Conservation (phyloP, 1,139 yeast species). For the Chernovozyma aurita region DNA sequence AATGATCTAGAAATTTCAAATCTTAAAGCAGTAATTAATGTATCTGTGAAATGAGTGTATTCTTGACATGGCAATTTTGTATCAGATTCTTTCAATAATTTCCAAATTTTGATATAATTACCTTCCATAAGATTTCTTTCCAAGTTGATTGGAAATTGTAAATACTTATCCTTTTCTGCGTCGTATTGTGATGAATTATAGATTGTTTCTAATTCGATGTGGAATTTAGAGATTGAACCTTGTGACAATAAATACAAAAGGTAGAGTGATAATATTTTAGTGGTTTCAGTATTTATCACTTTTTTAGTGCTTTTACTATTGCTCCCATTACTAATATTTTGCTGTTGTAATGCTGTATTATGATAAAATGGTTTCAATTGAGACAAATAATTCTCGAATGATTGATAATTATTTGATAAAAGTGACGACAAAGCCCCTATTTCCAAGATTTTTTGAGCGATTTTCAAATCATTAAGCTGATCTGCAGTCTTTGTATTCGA, state of each 20-base stretch:
- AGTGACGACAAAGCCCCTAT: conserved; percentile 81
- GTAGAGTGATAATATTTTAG: conserved; percentile 74
- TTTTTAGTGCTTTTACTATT: conserved; percentile 51
- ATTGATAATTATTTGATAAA: conserved; percentile 55
- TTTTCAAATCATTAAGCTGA: conserved; percentile 62
- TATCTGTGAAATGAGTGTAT: conserved; percentile 54
- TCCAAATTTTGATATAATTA: conserved; percentile 89
- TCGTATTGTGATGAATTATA: conserved; percentile 45
- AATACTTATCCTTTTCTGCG: conserved; percentile 46
- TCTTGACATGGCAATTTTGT: conserved; percentile 52
- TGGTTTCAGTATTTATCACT: conserved; percentile 43
- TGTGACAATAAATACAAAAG: conserved; percentile 72
- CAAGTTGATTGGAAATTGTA: conserved; percentile 80
- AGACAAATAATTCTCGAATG: conserved; percentile 67
- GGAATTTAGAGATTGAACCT: conserved; percentile 84
- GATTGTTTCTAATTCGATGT: conserved; percentile 78
- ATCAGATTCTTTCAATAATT: conserved; percentile 54
- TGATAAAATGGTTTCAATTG: conserved; percentile 76
- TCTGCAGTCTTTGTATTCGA: conserved; percentile 33
- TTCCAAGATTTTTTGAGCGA: conserved; percentile 79
- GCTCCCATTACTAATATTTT: neutral
- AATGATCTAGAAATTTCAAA: conserved; percentile 85
- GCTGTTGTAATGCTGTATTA: conserved; percentile 32
- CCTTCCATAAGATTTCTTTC: conserved; percentile 98
- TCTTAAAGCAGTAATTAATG: conserved; percentile 72